These are phyloP conservation scores for Scheffersomyces quercinus DNA, from an alignment of 1,139 yeast genomes.

Conservation along the genomic window DNA sequence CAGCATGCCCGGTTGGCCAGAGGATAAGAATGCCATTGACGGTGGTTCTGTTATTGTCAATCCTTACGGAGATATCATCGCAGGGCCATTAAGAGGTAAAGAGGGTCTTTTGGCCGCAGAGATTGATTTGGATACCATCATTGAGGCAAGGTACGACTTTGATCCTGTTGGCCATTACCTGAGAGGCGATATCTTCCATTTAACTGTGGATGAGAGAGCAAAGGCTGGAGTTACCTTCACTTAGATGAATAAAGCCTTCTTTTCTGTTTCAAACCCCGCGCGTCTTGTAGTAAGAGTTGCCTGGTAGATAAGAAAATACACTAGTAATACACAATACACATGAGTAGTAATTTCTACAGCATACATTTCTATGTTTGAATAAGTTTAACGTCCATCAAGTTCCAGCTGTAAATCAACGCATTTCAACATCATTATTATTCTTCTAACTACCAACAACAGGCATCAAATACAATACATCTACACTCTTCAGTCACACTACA, in stretches of 20 bases:
- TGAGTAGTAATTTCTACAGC: too few relatives aligned
- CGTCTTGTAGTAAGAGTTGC: too few relatives aligned
- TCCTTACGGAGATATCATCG: conserved; percentile 40
- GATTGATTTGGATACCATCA: conserved; percentile 29
- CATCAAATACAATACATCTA: too few relatives aligned
- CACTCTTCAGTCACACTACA: too few relatives aligned
- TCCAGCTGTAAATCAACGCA: too few relatives aligned
- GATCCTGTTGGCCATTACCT: conserved; percentile 41
- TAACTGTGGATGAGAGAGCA: conserved; percentile 29
- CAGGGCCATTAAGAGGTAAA: conserved; percentile 37
- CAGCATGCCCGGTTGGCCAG: conserved; percentile 14
- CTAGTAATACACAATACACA: too few relatives aligned
- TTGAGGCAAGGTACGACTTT: conserved; percentile 36
- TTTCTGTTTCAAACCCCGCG: too few relatives aligned
- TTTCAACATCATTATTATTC: too few relatives aligned
- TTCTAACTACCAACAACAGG: too few relatives aligned
- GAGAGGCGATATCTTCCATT: conserved; percentile 37
- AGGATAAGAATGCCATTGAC: conserved; percentile 29
- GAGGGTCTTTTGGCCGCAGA: conserved; percentile 37
- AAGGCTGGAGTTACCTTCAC: conserved; percentile 1
- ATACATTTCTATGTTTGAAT: too few relatives aligned
- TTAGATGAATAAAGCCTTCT: not conserved
- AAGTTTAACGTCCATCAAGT: too few relatives aligned
- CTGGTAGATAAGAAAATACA: too few relatives aligned
- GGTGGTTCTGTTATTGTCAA: conserved; percentile 40